These are phyloP conservation scores for Collybia sordida DNA, from an alignment of 768 basidiomycete genomes.

Conservation along the genomic window DNA sequence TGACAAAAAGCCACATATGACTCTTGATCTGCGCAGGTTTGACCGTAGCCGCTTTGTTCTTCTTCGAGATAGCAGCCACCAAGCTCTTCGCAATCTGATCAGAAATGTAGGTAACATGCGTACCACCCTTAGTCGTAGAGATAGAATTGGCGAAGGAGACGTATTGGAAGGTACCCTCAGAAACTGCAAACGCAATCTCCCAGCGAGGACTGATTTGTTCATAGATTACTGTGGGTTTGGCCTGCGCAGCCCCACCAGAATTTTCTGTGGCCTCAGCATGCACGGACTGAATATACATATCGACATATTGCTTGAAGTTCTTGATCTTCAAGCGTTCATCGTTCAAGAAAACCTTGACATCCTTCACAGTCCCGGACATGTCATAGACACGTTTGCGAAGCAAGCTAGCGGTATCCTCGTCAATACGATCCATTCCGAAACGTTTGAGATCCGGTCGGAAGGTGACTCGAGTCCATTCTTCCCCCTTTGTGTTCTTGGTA, in stretches of 20 bases:
- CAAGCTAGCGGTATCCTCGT: slow-evolving; percentile 86
- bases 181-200: slow-evolving; percentile 95
- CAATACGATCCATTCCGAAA: slow-evolving; percentile 90
- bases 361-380: slow-evolving; percentile 92
- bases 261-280: slow-evolving; percentile 66
- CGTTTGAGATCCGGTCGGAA: slow-evolving; percentile 91
- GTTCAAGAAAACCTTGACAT: slow-evolving; percentile 92
- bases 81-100: slow-evolving; percentile 90
- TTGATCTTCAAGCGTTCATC: slow-evolving; percentile 91
- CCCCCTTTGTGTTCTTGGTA: slow-evolving; percentile 82
- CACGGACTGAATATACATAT: slow-evolving; percentile 84
- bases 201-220: slow-evolving; percentile 81
- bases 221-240: slow-evolving; percentile 78
- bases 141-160: slow-evolving; percentile 99
- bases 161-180: slow-evolving; percentile 89
- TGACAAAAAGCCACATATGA: slow-evolving; percentile 98
- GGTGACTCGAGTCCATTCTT: slow-evolving; percentile 91
- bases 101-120: slow-evolving; percentile 82
- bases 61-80: slow-evolving; percentile 83
- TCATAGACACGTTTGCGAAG: slow-evolving; percentile 95
- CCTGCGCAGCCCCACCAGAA: slow-evolving; percentile 76
- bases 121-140: slow-evolving; percentile 94
- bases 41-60: slow-evolving; percentile 95
- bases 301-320: slow-evolving; percentile 96
- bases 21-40: slow-evolving; percentile 94